Evolutionary conservation across 1,139 yeast genomes (phyloP).

Genomic region (Suhomyces guaymorum): DNA sequence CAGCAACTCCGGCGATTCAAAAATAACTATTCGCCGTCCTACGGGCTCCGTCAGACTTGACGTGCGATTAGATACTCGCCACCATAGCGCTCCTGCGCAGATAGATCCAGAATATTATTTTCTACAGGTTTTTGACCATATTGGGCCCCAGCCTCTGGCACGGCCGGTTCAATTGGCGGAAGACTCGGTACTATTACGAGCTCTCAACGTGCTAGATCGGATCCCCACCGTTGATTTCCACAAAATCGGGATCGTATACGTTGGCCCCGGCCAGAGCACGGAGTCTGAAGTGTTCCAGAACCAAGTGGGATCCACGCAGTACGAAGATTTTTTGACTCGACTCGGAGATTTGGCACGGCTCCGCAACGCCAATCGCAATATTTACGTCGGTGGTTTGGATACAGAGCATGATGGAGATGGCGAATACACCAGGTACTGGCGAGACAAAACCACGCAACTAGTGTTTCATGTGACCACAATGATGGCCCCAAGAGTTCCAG

Average conservation of each 20-base stretch:
- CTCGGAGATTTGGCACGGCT: constrained; percentile 63
- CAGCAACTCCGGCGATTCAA: constrained; percentile 52
- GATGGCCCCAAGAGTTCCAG: constrained; percentile 56
- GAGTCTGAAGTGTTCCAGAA: constrained; percentile 70
- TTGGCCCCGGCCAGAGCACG: constrained; percentile 63
- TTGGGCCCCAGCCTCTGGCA: constrained; percentile 19
- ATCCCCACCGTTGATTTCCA: constrained; percentile 79
- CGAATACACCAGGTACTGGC: constrained; percentile 72
- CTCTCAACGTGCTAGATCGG: constrained; percentile 66
- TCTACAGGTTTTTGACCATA: constrained; percentile 33
- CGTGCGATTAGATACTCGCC: too few species aligned
- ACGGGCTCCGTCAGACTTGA: constrained; percentile 60
- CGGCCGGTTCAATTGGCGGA: constrained; percentile 44
- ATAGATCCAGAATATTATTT: constrained; percentile 32
- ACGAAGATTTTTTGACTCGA: constrained; percentile 56
- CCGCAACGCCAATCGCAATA: constrained; percentile 48
- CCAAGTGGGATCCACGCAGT: constrained; percentile 61
- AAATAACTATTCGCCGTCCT: constrained; percentile 60
- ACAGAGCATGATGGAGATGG: constrained; percentile 72
- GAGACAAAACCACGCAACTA: constrained; percentile 68
- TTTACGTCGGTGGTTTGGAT: constrained; percentile 81
- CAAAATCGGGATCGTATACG: constrained; percentile 75
- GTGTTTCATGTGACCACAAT: constrained; percentile 78
- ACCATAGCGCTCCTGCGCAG: too few species aligned
- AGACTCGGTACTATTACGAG: constrained; percentile 56